Evolutionary conservation across 768 basidiomycete species (phyloP).

Genomic region (Trametes maxima): DNA sequence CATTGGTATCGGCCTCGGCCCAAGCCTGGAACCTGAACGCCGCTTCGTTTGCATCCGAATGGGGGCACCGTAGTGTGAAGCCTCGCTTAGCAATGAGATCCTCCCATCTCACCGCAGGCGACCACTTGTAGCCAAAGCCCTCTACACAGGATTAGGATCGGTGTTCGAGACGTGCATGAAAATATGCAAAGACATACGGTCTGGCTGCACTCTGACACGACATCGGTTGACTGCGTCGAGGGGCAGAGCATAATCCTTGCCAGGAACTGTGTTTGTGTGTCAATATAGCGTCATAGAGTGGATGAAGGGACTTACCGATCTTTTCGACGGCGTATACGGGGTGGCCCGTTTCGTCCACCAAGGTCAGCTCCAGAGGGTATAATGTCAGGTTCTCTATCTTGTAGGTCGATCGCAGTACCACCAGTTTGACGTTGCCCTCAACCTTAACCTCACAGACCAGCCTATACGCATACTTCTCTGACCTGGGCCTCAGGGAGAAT

Average conservation of each 20-base stretch:
- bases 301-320: constrained; percentile 54
- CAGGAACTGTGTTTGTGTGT: constrained; percentile 55
- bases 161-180: neutral
- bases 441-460: constrained; percentile 89
- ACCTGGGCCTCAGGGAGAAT: constrained; percentile 81
- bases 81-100: constrained; percentile 71
- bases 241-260: constrained; percentile 85
- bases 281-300: neutral
- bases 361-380: constrained; percentile 88
- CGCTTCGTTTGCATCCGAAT: constrained; percentile 77
- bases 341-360: constrained; percentile 85
- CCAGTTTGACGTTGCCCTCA: constrained; percentile 89
- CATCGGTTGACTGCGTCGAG: constrained; percentile 86
- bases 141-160: constrained; percentile 48
- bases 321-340: constrained; percentile 81
- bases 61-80: constrained; percentile 84
- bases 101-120: constrained; percentile 83
- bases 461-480: constrained; percentile 73
- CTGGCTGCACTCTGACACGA: constrained; percentile 85
- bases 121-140: constrained; percentile 97
- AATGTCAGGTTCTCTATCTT: constrained; percentile 89
- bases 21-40: constrained; percentile 95
- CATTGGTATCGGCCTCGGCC: constrained; percentile 71
- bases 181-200: constrained; percentile 60
- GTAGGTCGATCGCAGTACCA: constrained; percentile 92